Conservation (phyloP, 306 rosid species). For the Dicorynia guianensis region DNA sequence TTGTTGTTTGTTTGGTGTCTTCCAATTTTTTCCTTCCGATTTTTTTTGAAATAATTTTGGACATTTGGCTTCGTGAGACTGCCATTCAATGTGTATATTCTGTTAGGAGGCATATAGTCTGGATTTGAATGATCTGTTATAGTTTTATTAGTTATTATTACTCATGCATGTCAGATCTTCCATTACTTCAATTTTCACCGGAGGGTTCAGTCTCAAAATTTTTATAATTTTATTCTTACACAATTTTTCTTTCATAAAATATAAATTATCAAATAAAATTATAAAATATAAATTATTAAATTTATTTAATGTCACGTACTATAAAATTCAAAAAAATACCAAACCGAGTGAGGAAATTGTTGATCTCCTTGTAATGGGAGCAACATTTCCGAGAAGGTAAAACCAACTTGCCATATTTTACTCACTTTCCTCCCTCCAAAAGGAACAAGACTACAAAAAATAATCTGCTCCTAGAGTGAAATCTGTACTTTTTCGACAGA, state of each 20-base stretch:
- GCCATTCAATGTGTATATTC: constrained; percentile 30
- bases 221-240: too few species aligned
- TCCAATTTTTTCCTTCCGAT: background rate
- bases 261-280: too few species aligned
- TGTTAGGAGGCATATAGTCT: constrained; percentile 2
- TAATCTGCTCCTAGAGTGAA: background rate
- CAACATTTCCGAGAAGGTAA: too few species aligned
- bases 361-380: too few species aligned
- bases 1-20: background rate
- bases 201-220: too few species aligned
- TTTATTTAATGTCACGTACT: too few species aligned
- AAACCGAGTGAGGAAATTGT: too few species aligned
- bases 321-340: too few species aligned
- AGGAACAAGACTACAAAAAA: background rate
- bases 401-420: background rate
- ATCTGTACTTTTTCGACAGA: background rate
- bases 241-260: too few species aligned
- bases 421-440: background rate
- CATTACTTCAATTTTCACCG: too few species aligned
- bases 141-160: background rate
- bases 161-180: background rate
- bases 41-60: constrained; percentile 30
- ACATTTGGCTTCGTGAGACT: constrained; percentile 42
- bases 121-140: constrained; percentile 20
- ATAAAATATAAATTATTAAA: too few species aligned